Percentiles rank a stretch among this genome's conserved stretches.
Conservation (phyloP, 228 moss, liverwort and hornwort genomes). For the Sphagnum magellanicum region DNA sequence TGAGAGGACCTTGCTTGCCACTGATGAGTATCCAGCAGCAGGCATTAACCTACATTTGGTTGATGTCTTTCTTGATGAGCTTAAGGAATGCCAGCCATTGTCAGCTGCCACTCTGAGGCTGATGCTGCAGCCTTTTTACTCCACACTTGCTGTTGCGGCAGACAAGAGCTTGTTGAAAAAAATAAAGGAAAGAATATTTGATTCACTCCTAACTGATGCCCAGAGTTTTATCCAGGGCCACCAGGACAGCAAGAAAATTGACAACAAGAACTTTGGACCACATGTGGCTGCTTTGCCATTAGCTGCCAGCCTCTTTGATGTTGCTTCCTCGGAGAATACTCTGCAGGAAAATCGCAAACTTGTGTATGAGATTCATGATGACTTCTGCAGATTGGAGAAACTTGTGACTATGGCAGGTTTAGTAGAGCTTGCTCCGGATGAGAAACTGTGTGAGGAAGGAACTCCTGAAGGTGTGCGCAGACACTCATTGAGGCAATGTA, state of each 20-base stretch:
- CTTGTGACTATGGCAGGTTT: constrained; percentile 31
- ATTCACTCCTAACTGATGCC: constrained; percentile 65
- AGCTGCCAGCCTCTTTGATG: constrained; percentile 63
- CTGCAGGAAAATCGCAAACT: constrained; percentile 74
- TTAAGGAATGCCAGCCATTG: constrained; percentile 68
- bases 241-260: constrained; percentile 27
- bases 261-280: constrained; percentile 50
- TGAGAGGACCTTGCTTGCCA: constrained; percentile 74
- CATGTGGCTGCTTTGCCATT: constrained; percentile 47
- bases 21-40: constrained; percentile 64
- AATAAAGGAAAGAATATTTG: constrained; percentile 65
- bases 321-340: constrained; percentile 63
- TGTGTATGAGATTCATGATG: constrained; percentile 73
- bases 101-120: constrained; percentile 54
- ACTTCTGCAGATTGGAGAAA: constrained; percentile 71
- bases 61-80: constrained; percentile 75
- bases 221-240: constrained; percentile 28
- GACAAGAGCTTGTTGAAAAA: constrained; percentile 72
- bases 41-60: constrained; percentile 83
- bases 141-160: constrained; percentile 38
- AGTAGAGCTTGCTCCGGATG: constrained; percentile 32
- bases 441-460: constrained; percentile 22
- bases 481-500: constrained; percentile 28
- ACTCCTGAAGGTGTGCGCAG: constrained; percentile 14
- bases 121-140: constrained; percentile 70